Base-by-base conservation (phyloP, 495 filamentous ascomycete species). In the Chaetomium tenue region DNA sequence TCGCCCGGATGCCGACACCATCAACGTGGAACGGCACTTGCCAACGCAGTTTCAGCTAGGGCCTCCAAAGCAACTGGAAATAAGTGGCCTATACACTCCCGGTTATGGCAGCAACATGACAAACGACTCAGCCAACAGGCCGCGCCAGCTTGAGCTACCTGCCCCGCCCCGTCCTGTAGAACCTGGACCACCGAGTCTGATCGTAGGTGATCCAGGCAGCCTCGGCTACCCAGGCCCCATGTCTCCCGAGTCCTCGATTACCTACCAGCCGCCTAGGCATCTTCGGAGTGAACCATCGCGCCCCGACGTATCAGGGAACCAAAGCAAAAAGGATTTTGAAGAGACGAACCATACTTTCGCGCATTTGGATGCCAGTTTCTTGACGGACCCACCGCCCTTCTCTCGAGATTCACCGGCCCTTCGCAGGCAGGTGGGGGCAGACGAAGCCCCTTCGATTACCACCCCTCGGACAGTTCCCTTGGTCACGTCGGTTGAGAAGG, bases 11-110 rank as follows among this genome's bases (percentile, higher is more conserved):
- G 70, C 70, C 3, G 75, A 76, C 58, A 71, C 72, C 2, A 70
- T 77, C 48, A 73, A 74, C 55, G 66, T 76, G 30, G 74, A 77
- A 59, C 59, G 75, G 4, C 75, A 77, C 60, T 55, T 75, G 16
- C 68, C 70, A 25, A 71, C 62, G 2, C 66, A 72, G 40, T 77
- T 77, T 59, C 74, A 75, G 20, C 46, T 75, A 12, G 39, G 28
- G 16, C 69, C 74, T 3, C 71, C 74, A 20, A 76, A 69, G 39
- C 13, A 63, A 30, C 5, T 12, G 5, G 71, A 77, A 8, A 56
- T 61, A 11, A 52, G 63, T 13, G 68, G 66, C 23, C n/a, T 61
- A 25, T 64, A 67, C 55, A 44, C 65, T 51, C 40, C 64, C 0
- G 61, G 61, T 37, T 72, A 72, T 12, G 8, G 33, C 60, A 59